Base-by-base conservation (phyloP, 1,139 yeast species). In the Pneumocystis oryctolagi region DNA sequence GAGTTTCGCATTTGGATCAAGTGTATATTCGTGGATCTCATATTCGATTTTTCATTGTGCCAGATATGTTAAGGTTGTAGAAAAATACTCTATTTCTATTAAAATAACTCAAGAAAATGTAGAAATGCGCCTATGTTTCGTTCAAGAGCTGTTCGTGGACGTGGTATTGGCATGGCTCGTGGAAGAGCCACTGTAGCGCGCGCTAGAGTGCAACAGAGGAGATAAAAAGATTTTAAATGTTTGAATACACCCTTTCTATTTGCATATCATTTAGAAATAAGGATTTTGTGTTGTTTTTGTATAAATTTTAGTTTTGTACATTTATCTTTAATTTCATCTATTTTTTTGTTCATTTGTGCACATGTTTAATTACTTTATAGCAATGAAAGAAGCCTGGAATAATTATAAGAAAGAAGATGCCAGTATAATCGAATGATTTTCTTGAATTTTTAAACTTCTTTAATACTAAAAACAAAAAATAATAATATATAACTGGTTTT, bases 11-110 rank as follows among this genome's bases (percentile, higher is more conserved):
- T 69, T 80, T 89, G 79, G 89, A 86, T 67, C 90, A 87, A 69
- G 95, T 89, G 2, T 90, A 88, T 72, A 84, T 92, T 2, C 81
- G 98, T 70, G 98, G 98, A 1, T 87, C 96, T 1, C 92, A 87
- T 77, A 84, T 92, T 53, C 80, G 92, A 67, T 85, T 89, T 73
- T 80, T 92, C 67, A 82, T 85, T 39, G 84, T 92, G 16, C 98
- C 98, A 0, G 97, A 92, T 65, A 85, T 89, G 75, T 79, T 92
- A 65, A 71, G 73, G 69, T 73, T 61, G 25, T 68, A 64, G 20
- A 28, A 39, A 18, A 53, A 9, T 37, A 25, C 5, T 12, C 20
- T 34, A n/a, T n/a, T 14, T 32, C 6, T 12, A 20, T 14, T 59
- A 25, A 25, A 42, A n/a, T 9, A 40, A 37, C 34, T 18, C 35